Evolutionary conservation across 2,329 filamentous ascomycete species (phyloP).

Genomic region (Trichoderma koningiopsis): DNA sequence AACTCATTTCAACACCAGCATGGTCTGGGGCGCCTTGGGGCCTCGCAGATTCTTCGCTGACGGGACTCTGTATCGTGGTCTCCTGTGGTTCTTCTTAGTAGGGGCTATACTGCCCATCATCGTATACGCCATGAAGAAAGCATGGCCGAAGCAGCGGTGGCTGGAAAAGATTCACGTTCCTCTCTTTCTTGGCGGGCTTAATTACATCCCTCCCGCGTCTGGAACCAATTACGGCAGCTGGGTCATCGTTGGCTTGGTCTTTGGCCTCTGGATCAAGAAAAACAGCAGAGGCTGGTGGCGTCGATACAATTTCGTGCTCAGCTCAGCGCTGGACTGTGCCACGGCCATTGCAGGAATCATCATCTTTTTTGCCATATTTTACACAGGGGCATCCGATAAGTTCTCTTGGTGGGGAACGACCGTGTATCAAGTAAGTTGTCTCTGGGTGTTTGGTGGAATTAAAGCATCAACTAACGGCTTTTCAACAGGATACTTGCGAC

Average conservation of each 20-base stretch:
- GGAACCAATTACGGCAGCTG: slow-evolving; percentile 40
- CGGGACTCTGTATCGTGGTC: slow-evolving; percentile 50
- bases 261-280: slow-evolving; percentile 34
- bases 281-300: slow-evolving; percentile 36
- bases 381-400: slow-evolving; percentile 34
- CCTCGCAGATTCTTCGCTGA: slow-evolving; percentile 56
- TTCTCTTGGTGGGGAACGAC: slow-evolving; percentile 39
- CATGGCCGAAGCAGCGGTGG: slow-evolving; percentile 33
- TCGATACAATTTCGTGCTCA: slow-evolving; percentile 39
- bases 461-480: background rate
- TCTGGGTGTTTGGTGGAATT: background rate
- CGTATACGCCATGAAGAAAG: slow-evolving; percentile 43
- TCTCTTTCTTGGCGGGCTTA: slow-evolving; percentile 37
- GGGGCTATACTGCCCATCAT: slow-evolving; percentile 51
- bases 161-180: slow-evolving; percentile 37
- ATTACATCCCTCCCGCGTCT: slow-evolving; percentile 39
- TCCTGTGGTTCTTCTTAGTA: slow-evolving; percentile 58
- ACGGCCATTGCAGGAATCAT: slow-evolving; percentile 38
- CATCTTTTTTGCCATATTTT: slow-evolving; percentile 40
- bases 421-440: background rate
- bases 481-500: slow-evolving; percentile 10
- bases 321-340: slow-evolving; percentile 38
- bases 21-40: slow-evolving; percentile 60
- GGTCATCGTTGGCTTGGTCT: slow-evolving; percentile 37
- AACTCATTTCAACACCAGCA: slow-evolving; percentile 54